Conservation (phyloP, 768 basidiomycete genomes). For the Cubamyces lactineus region DNA sequence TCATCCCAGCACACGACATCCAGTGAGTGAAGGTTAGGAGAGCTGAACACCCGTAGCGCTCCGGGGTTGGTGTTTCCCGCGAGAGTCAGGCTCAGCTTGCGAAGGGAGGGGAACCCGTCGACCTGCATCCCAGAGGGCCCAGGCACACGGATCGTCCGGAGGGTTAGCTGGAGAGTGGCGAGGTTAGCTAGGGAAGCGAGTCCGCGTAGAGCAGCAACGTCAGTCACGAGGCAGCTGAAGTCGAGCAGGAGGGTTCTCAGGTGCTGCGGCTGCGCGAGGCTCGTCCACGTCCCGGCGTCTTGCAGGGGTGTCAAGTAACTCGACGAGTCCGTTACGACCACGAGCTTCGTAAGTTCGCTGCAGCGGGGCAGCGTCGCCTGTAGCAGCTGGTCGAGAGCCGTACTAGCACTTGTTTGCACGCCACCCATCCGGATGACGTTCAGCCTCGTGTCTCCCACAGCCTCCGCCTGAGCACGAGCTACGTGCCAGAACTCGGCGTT, state of each 20-base stretch:
- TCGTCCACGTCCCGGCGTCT: not conserved
- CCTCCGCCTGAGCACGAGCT: too few species aligned
- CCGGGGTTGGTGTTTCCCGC: not conserved
- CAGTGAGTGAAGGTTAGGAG: not conserved
- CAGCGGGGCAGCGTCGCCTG: not conserved
- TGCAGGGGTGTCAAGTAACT: not conserved
- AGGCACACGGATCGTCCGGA: not conserved
- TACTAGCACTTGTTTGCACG: too few species aligned
- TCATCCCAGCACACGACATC: not conserved
- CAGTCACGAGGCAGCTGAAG: not conserved
- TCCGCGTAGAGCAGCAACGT: not conserved
- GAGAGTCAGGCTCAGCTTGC: not conserved
- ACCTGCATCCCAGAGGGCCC: not conserved
- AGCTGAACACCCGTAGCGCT: not conserved
- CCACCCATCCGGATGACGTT: too few species aligned
- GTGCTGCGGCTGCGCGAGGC: not conserved
- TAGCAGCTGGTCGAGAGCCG: not conserved
- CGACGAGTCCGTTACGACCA: not conserved
- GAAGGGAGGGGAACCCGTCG: not conserved
- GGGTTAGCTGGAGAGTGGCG: not conserved
- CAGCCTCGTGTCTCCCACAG: too few species aligned
- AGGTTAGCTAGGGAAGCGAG: not conserved
- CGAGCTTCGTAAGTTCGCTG: not conserved
- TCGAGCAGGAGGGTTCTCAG: not conserved
- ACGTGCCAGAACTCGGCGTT: not conserved